Conservation (phyloP, 176 grass and related monocot genomes). For the sorghum (Sorghum bicolor) region Sorghum_bicolor_NCBIv3 NC_012872.2:31583501-31584000, state of each 20-base stretch:
- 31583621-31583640: slow-evolving; percentile 37
- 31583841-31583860: slow-evolving; percentile 73
- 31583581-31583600: slow-evolving; percentile 76
- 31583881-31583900: slow-evolving; percentile 61
- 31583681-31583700: slow-evolving; percentile 56
- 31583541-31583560: slow-evolving; percentile 92
- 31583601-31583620: slow-evolving; percentile 62
- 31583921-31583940: slow-evolving; percentile 90
- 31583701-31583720: slow-evolving; percentile 81
- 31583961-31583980: slow-evolving; percentile 95
- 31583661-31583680: slow-evolving; percentile 53
- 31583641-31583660: slow-evolving; percentile 47
- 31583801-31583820: slow-evolving; percentile 96
- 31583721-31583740: slow-evolving; percentile 90
- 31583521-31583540: slow-evolving; percentile 91
- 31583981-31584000: slow-evolving; percentile 74
- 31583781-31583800: slow-evolving; percentile 91
- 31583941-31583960: slow-evolving; percentile 69
- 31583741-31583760: slow-evolving; percentile 96
- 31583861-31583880: slow-evolving; percentile 69
- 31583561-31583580: slow-evolving; percentile 95
- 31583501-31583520: slow-evolving; percentile 95
- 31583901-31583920: slow-evolving; percentile 82
- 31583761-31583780: slow-evolving; percentile 94
- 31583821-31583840: slow-evolving; percentile 89